A percentile compares a stretch with the other conserved stretches of the same genome.
Evolutionary conservation across 306 rosid genomes (phyloP).

Genomic region (Rosa persica): DNA sequence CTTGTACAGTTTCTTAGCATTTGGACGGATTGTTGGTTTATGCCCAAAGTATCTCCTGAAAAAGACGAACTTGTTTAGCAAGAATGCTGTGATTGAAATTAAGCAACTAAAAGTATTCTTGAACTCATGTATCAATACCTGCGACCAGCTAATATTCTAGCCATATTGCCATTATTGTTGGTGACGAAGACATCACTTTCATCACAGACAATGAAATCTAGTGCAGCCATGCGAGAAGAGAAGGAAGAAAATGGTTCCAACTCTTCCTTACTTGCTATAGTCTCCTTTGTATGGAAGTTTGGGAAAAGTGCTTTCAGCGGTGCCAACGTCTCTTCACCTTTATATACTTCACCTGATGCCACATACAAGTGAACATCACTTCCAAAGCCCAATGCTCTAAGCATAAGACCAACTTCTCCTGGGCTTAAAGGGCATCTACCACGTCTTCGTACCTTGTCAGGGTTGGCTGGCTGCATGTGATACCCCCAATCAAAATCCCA

Average conservation of each 20-base stretch:
- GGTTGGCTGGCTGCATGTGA: constrained; percentile 55
- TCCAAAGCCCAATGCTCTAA: constrained; percentile 74
- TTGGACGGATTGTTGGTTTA: constrained; percentile 88
- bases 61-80: constrained; percentile 9
- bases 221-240: constrained; percentile 97
- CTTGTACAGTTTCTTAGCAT: constrained; percentile 60
- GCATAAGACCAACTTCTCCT: constrained; percentile 93
- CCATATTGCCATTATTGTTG: constrained; percentile 98
- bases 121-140: constrained; percentile 41
- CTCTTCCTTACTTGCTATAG: constrained; percentile 63
- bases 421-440: constrained; percentile 98
- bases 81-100: not conserved
- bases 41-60: constrained; percentile 90
- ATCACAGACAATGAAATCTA: constrained; percentile 75
- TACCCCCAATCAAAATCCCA: constrained; percentile 24
- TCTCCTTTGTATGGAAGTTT: constrained; percentile 75
- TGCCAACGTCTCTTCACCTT: constrained; percentile 72
- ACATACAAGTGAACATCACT: constrained; percentile 76
- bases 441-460: constrained; percentile 74
- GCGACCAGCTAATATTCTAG: constrained; percentile 87
- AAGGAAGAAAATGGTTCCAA: constrained; percentile 65
- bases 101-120: not conserved
- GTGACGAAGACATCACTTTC: constrained; percentile 82
- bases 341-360: constrained; percentile 91
- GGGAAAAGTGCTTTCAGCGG: constrained; percentile 84